Conservation (phyloP, 306 rosid species). For the Lathyrus oleraceus region DNA sequence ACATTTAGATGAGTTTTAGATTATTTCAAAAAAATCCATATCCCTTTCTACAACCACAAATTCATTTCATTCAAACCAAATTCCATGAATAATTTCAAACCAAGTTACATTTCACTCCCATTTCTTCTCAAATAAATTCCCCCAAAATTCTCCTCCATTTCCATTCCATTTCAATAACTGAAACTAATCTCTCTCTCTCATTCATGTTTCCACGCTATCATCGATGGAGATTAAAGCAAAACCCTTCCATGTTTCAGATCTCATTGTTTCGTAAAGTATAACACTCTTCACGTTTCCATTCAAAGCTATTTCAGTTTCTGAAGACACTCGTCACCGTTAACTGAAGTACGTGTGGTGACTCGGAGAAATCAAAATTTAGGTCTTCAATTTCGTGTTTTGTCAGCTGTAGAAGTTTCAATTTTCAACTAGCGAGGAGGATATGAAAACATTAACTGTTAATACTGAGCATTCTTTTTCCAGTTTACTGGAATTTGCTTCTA, state of each 20-base stretch:
- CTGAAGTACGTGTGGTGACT: constrained; percentile 62
- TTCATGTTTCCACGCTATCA: constrained; percentile 46
- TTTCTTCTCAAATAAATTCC: constrained; percentile 44
- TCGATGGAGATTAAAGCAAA: constrained; percentile 57
- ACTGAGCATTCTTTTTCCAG: constrained; percentile 65
- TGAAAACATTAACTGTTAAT: constrained; percentile 52
- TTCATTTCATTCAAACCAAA: too few species aligned
- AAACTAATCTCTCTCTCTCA: constrained; percentile 42
- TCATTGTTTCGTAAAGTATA: neutral
- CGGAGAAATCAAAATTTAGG: constrained; percentile 50
- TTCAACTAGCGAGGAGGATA: constrained; percentile 39
- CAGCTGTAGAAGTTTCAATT: constrained; percentile 39
- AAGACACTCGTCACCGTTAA: too few species aligned
- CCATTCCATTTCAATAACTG: constrained; percentile 41
- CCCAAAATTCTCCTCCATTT: constrained; percentile 27
- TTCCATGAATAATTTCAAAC: too few species aligned
- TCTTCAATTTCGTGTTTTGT: constrained; percentile 35
- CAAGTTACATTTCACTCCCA: constrained; percentile 40
- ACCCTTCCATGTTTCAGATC: constrained; percentile 35
- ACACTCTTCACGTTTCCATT: too few species aligned
- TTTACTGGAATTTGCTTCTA: constrained; percentile 72
- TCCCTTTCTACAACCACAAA: too few species aligned
- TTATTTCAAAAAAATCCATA: too few species aligned
- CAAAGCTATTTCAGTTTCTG: too few species aligned
- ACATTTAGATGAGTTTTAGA: too few species aligned